Evolutionary conservation across 768 basidiomycete species (phyloP).

Genomic region (Tremella mesenterica): DNA sequence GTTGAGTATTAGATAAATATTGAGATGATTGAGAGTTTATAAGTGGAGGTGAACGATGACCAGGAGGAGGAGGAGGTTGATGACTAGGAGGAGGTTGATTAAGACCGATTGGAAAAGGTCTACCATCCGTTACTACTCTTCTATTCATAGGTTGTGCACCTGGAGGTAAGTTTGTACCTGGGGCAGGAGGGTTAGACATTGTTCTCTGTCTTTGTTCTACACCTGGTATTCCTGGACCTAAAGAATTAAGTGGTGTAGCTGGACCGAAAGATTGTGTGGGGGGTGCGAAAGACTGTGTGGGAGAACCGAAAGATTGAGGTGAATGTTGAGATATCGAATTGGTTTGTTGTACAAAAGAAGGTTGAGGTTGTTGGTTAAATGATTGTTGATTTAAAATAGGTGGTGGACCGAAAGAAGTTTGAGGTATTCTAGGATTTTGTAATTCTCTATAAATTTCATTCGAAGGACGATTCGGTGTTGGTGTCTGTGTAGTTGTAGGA

Average conservation of each 20-base stretch:
- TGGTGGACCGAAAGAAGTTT: no score
- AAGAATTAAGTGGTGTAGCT: conserved; percentile 18
- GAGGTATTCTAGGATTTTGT: no score
- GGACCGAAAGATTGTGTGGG: conserved; percentile 25
- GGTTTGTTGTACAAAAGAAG: no score
- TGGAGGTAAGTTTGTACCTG: conserved; percentile 2
- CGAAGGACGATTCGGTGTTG: no score
- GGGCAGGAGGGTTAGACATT: conserved; percentile 30
- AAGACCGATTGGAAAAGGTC: conserved; percentile 4
- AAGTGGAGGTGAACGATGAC: no score
- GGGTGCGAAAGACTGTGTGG: no score
- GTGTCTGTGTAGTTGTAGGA: no score
- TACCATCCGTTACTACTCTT: conserved; percentile 32
- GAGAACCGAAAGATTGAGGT: conserved; percentile 32
- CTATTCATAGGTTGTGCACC: conserved; percentile 12
- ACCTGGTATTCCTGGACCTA: not conserved
- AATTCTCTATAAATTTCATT: no score
- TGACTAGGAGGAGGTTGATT: not conserved
- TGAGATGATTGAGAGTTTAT: no score
- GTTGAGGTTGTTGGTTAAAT: no score
- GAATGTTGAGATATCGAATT: conserved; percentile 14
- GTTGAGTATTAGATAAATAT: no score
- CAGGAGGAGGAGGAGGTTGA: not conserved
- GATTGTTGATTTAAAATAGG: no score
- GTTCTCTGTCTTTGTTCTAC: conserved; percentile 20